phyloP scores from a whole-genome alignment of 2,329 filamentous ascomycete genomes.

The Rugonectria rugulosa region DNA sequence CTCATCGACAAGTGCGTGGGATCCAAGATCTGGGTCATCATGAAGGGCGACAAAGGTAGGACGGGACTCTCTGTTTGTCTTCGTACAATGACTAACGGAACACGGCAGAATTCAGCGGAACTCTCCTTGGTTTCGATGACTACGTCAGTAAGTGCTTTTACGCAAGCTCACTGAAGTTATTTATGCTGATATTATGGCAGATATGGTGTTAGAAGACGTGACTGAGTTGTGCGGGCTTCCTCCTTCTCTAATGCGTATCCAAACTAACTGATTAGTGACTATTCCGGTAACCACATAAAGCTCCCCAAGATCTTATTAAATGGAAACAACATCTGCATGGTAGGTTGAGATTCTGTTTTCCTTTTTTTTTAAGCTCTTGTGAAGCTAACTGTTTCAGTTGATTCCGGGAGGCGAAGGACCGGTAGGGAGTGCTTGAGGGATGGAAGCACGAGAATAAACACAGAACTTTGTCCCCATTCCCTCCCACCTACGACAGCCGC shows the following conservation, averaged over 20 bases:
- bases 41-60: conserved; percentile 97
- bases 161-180: not conserved
- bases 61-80: not conserved
- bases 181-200: conserved; percentile 56
- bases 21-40: conserved; percentile 97
- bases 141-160: conserved; percentile 87
- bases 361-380: not conserved
- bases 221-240: conserved; percentile 81
- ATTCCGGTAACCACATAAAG: conserved; percentile 85
- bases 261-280: conserved; percentile 71
- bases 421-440: conserved; percentile 40
- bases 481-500: conserved; percentile 11
- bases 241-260: not conserved
- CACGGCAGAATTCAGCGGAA: conserved; percentile 87
- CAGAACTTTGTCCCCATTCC: conserved; percentile 18
- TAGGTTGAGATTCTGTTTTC: conserved; percentile 51
- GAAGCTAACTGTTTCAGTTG: conserved; percentile 58
- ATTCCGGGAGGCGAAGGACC: conserved; percentile 82
- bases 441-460: conserved; percentile 6
- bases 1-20: conserved; percentile 99
- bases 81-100: conserved; percentile 22
- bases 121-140: conserved; percentile 94
- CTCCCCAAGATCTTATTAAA: conserved; percentile 95
- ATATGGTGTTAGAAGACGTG: conserved; percentile 98
- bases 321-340: conserved; percentile 99